Base-by-base conservation (phyloP, 306 rosid genomes). In the Begonia loranthoides region DNA sequence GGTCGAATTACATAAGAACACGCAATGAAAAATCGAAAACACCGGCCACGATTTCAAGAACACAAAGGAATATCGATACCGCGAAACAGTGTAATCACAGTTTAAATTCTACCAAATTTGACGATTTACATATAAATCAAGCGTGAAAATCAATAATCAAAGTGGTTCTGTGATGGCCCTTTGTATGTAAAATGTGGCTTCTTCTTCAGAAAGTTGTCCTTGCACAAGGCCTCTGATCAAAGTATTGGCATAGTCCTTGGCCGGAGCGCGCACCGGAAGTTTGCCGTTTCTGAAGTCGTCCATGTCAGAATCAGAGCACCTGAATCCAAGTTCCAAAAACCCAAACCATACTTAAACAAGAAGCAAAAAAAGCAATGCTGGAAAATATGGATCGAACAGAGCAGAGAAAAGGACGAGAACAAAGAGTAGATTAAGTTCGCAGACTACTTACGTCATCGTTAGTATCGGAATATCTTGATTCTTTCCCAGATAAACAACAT, bases 401-500 rank as follows among this genome's bases (percentile, higher is more conserved):
- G 38, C 38, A 15, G 15, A 39, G 21, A 9, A 59, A 15, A 9
- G 44, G 9, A 15, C 11, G 47, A 9, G 15, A 17, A 36, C 3
- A 24, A 60, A 38, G 41, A 22, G 47, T 15, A 7, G 33, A 55
- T 12, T 49, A 12, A 12, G 36, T 13, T 33, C 9, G 17, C 10
- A 51, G 19, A 24, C 15, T 47, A 61, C 94, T 48, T 77, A 90
- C 99, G 99, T 90, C 82, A 86, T 70, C 13, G 94, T 76, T 50
- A 90, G 38, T 47, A 86, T 69, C 7, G 99, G 95, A 58, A 76
- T 58, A 51, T 65, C 68, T 13, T 24, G 68, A 64, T 86, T 87
- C 75, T 78, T 70, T 52, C 94, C 94, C 64, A 90, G 53, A 73
- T 66, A 82, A 44, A 86, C 61, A 12, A 73, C 73, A 60, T 78